Base-by-base conservation (phyloP, 129 eudicot genomes). In the Ambrosia trifida region DNA sequence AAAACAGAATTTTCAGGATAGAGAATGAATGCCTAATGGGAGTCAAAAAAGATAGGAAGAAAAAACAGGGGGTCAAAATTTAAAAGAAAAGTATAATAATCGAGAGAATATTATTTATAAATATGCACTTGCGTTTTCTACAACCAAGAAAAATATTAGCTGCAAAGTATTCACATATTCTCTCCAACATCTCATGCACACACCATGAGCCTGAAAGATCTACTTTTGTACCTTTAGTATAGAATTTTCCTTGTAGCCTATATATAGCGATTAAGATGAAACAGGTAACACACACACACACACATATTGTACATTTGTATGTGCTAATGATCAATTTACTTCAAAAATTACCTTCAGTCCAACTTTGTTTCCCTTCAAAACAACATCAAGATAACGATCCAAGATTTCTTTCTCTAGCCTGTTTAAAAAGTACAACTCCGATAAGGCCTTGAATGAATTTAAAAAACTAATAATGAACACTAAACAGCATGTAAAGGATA, bases 341-440 rank as follows among this genome's bases (percentile, higher is more conserved):
- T 69, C 66, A 58, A 68, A 44, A 40, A 71, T 64, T 82, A 94
- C 98, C 98, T 94, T 94, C 73, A 94, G 70, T 20, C 98, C 98
- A 52, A 89, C 98, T 80, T 82, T 94, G 83, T 94, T 94, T 51
- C 98, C 98, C 79, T 94, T 94, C 80, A 94, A 73, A 52, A 94
- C 98, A 69, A 85, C 90, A 1, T 94, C 98, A 69, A 94, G 96
- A 76, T 94, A 94, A 61, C 98, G 95, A 78, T 94, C 98, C 71
- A 84, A 74, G 33, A 94, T 89, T 89, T 94, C 98, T 80, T 88
- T 89, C 89, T 94, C 98, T 59, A 94, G 80, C 79, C 98, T 94
- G 91, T 52, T 58, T 31, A 78, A 67, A n/a, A 69, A 74, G 45
- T 46, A 63, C 19, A 60, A 13, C 72, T 20, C 8, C 35, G 56